Base-by-base conservation (phyloP, 441 rosid genomes). In the Eruca vesicaria region DNA sequence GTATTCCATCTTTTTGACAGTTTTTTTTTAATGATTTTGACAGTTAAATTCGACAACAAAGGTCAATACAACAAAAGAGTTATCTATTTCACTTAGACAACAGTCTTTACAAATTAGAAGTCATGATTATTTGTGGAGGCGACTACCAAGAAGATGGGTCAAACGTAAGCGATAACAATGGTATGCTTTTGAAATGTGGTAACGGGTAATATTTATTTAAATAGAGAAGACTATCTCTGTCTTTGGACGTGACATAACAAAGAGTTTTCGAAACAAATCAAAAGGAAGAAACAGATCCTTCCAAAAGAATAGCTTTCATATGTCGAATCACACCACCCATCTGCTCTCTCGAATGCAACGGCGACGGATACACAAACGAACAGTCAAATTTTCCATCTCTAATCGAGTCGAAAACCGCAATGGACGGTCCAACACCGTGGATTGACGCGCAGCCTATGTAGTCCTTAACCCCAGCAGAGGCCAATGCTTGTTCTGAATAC, bases 321-420 rank as follows among this genome's bases (percentile, higher is more conserved):
- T 85, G 77, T 73, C 83, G 85, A 23, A 87, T 70, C 79, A 92
- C 33, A 48, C 72, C 77, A 60, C 79, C 78, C 86, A 94, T 89
- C 71, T 92, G 97, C 50, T 89, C 91, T 74, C 97, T 89, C 0
- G 97, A 88, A 81, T 92, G 97, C 86, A 94, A 63, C 0, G 97
- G 99, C 8, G 86, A 82, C 1, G 97, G 97, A 79, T 87, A 94
- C 67, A 90, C 96, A 63, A 90, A 89, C 0, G 87, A 71, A 43
- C 88, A 88, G 71, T 94, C 96, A 69, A 94, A 66, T 68, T 50
- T 26, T 6, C 97, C 93, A 3, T 92, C 83, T 1, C 91, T 89
- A 43, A 94, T 60, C 6, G 97, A 82, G 79, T 94, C 93, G 1
- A 92, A 94, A 9, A 94, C 71, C 0, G 92, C 99, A 0, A 92